Evolutionary conservation across 257 asterid species (phyloP), one percentile per base, ranked within the genome.

Genomic region (Solanum rostratum): DNA sequence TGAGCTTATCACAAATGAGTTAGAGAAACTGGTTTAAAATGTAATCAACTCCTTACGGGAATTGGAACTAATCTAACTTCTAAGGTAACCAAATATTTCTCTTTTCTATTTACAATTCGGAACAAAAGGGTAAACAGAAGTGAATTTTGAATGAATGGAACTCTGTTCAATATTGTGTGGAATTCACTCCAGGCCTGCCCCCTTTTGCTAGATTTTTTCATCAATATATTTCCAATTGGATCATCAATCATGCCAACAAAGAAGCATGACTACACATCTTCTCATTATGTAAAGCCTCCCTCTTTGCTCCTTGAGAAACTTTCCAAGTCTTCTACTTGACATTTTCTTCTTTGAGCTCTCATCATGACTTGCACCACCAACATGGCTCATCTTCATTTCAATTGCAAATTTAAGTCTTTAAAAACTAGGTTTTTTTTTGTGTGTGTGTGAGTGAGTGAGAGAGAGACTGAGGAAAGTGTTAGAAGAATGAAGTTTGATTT

Each of bases 211-310:
- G 81, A 16, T 7, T 46, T 74, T 46, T 73, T n/a, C 57, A 3
- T 45, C 30, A 46, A 49, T 37, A n/a, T 18, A 18, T 2, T 76
- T 76, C 11, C 0, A 70, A 20, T 70, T 33, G 78, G 5, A 68
- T 57, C 43, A 41, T 76, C 84, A 92, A 43, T 93, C 97, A 46
- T 91, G 96, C 80, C 92, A 92, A 79, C 97, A 93, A n/a, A 93
- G 95, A 70, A 93, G 97, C 97, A 93, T 92, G 60, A 92, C 93
- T 7, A 93, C 92, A 82, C 97, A 93, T 85, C 93, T 86, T 45
- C 92, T 85, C 24, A 93, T 91, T 84, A 93, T 93, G 88, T 92
- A 90, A 24, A 93, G 89, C 74, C 84, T 90, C 0, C 96, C 94
- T 81, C 93, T 93, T 59, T 93, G 96, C 81, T 92, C 93, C 81